Evolutionary conservation across 768 basidiomycete genomes (phyloP), one percentile per base, ranked within the genome.

Genomic region (Agaricus bisporus): DNA sequence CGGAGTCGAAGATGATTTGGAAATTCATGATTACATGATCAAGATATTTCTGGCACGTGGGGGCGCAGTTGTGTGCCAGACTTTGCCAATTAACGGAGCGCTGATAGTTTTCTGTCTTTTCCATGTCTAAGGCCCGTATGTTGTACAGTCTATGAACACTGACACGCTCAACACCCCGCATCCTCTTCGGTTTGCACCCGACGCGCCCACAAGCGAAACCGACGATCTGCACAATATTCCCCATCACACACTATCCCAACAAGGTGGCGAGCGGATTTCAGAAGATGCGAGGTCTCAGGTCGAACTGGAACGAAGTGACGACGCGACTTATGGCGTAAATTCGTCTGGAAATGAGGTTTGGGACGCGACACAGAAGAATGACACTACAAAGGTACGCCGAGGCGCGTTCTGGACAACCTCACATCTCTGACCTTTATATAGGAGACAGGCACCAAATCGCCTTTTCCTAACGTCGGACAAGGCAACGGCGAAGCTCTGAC

Each of bases 141-240:
- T 20, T 38, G 44, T 20, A 18, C 20, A 46, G 51, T 44, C 41
- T 44, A 53, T 53, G 51, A 25, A 53, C 44, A 37, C 44, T 29
- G 38, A 53, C 51, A 38, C 51, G 46, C 8, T 46, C 25, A 53
- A 17, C 51, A 53, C 45, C 36, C 45, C 44, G 44, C 43, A 46
- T 46, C 44, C 37, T 3, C 37, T 32, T 20, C 25, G n/a, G 25
- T 53, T 43, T 15, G 37, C 39, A 44, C 8, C 17, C 14, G 35
- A 38, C 22, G 5, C 44, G 12, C 14, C 20, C 17, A 46, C 6
- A 14, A 22, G 4, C 25, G 29, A 42, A 39, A 28, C 15, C 4
- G 5, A 17, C n/a, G 18, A 41, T 26, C 26, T n/a, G 15, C 36
- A 39, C 29, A 9, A 11, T 17, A 41, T 18, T 46, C 26, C 18